Conservation (phyloP, 306 rosid species). For the Carpinus viminea region DNA sequence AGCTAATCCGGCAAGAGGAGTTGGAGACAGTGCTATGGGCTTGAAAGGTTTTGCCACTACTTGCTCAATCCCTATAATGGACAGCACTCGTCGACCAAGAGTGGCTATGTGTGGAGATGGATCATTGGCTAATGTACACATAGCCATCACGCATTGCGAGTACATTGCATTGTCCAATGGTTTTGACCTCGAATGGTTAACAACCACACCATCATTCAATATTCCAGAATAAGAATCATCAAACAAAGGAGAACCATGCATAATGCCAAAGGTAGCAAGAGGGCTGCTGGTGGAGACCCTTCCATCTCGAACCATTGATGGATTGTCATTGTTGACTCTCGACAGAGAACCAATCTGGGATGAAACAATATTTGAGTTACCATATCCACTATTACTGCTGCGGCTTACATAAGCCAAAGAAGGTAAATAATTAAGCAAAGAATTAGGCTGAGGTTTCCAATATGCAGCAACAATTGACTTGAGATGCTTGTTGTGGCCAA, state of each 20-base stretch:
- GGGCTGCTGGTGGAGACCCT: slow-evolving; percentile 88
- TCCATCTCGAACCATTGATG: slow-evolving; percentile 65
- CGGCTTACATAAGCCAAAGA: slow-evolving; percentile 70
- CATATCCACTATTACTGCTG: slow-evolving; percentile 32
- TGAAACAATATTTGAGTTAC: slow-evolving; percentile 60
- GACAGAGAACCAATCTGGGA: slow-evolving; percentile 83
- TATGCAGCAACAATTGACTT: slow-evolving; percentile 88
- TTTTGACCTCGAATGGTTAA: slow-evolving; percentile 59
- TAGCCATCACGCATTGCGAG: slow-evolving; percentile 82
- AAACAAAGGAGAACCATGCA: slow-evolving; percentile 93
- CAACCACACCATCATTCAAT: slow-evolving; percentile 73
- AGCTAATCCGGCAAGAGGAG: slow-evolving; percentile 67
- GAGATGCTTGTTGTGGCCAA: slow-evolving; percentile 93
- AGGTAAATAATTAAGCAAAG: slow-evolving; percentile 72
- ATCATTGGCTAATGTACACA: slow-evolving; percentile 92
- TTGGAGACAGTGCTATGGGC: slow-evolving; percentile 19
- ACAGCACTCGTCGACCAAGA: slow-evolving; percentile 84
- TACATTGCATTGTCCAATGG: slow-evolving; percentile 74
- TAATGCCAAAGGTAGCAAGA: slow-evolving; percentile 72
- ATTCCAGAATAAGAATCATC: slow-evolving; percentile 94
- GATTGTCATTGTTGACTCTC: slow-evolving; percentile 75
- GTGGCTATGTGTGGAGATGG: slow-evolving; percentile 91
- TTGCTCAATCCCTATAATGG: slow-evolving; percentile 93
- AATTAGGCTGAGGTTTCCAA: slow-evolving; percentile 90
- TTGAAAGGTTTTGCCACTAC: slow-evolving; percentile 82